These are phyloP conservation scores for Hypoxylon sp. DNA, from an alignment of 2,329 filamentous ascomycete genomes.

Conservation along the genomic window DNA sequence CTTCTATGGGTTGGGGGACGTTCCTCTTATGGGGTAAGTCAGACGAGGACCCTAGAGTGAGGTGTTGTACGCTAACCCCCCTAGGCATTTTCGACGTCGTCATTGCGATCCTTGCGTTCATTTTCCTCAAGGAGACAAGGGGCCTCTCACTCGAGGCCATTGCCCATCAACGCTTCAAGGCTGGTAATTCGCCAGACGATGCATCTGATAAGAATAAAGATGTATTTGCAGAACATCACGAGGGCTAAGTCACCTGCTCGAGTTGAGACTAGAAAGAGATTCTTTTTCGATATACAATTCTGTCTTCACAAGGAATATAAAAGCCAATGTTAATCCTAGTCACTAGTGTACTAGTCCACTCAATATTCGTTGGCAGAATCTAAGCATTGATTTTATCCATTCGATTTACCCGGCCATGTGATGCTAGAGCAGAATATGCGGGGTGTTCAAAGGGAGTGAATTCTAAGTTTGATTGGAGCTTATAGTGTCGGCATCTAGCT, in stretches of 20 bases:
- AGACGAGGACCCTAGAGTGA: background rate
- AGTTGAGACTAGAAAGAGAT: background rate
- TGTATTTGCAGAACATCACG: conserved; percentile 32
- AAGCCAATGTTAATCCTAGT: conserved; percentile 3
- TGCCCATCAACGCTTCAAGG: conserved; percentile 51
- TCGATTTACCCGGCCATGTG: conserved; percentile 36
- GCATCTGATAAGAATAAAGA: conserved; percentile 28
- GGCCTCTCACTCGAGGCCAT: conserved; percentile 75
- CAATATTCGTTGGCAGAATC: conserved; percentile 11
- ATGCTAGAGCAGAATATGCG: conserved; percentile 25
- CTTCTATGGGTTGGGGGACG: conserved; percentile 62
- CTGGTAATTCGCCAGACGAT: conserved; percentile 33
- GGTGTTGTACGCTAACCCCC: background rate
- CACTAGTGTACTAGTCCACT: conserved; percentile 10
- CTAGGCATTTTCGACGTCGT: conserved; percentile 58
- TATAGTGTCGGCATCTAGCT: conserved; percentile 3
- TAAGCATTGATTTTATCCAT: conserved; percentile 27
- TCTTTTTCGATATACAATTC: background rate
- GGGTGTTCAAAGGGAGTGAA: conserved; percentile 25
- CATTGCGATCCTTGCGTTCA: conserved; percentile 62
- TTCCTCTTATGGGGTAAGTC: conserved; percentile 62
- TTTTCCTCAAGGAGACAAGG: conserved; percentile 77
- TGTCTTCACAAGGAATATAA: background rate
- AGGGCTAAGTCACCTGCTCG: conserved; percentile 4
- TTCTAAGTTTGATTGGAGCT: conserved; percentile 10